Base-by-base conservation (phyloP, 2,329 filamentous ascomycete species). In the Botrytis elliptica region DNA sequence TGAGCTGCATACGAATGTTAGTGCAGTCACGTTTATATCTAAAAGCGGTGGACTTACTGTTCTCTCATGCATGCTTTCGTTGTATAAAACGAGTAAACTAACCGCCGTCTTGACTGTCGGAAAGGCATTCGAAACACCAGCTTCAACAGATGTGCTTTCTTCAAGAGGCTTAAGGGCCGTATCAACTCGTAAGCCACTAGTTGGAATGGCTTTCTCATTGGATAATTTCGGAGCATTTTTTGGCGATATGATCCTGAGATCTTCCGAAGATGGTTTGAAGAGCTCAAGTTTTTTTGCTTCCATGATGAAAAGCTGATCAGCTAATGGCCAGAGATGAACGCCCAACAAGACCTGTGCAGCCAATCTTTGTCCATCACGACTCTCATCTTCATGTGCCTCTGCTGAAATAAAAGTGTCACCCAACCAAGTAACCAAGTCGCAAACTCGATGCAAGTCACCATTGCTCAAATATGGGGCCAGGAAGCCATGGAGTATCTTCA, bases 81-180 rank as follows among this genome's bases (percentile, higher is more conserved):
- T 89, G 78, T 91, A 91, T 86, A 89, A 85, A 73, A 85, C 83
- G 14, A 91, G 81, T 33, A 91, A 82, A 75, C 89, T 87, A 16
- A 90, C 82, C 0, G 89, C 89, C 44, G 84, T 85, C 77, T 87
- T 89, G 10, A 90, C 87, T 2, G 88, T 83, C 0, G 88, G 87
- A 76, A 88, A 87, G 0, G 88, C 87, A 76, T 88, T 89, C 2
- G 88, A 88, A 2, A 87, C 86, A 1, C 86, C 83, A 1, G 85
- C 82, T 18, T 85, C 86, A 38, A 87, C 86, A 42, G 90, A 83
- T 12, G 88, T 88, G 77, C 89, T 87, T 16, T 87, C 84, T 14
- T 89, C 87, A 12, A 64, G 18, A 1, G 88, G 38, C 88, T 74
- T 76, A 12, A 55, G 67, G 18, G 67, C 38, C 40, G 75, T 75